Evolutionary conservation across 2,329 filamentous ascomycete species (phyloP).

Genomic region (Tolypocladium sp.): DNA sequence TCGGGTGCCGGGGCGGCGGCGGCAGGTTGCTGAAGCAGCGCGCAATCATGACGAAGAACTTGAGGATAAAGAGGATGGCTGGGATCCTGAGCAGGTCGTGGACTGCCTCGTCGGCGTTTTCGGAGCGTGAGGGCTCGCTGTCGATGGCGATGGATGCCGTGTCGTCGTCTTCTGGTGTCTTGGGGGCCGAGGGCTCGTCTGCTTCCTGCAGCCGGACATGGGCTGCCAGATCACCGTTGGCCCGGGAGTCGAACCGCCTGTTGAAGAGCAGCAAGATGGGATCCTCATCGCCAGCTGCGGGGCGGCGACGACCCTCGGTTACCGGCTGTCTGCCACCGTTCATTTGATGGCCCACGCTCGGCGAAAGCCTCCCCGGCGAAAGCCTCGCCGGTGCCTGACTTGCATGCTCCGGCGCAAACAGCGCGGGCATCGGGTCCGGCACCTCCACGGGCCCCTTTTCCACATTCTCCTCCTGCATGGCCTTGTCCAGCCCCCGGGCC

Average conservation of each 20-base stretch:
- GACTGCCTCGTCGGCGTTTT: background rate
- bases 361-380: background rate
- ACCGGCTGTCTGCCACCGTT: background rate
- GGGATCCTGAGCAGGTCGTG: background rate
- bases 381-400: background rate
- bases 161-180: background rate
- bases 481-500: background rate
- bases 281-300: background rate
- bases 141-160: background rate
- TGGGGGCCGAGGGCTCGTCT: background rate
- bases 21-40: background rate
- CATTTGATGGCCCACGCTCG: background rate
- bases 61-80: slow-evolving; percentile 1
- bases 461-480: slow-evolving; percentile 3
- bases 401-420: background rate
- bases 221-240: background rate
- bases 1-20: background rate
- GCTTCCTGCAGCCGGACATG: background rate
- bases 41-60: background rate
- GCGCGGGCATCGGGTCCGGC: slow-evolving; percentile 1
- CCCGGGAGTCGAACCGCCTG: background rate
- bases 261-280: background rate
- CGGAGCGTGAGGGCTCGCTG: background rate
- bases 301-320: background rate
- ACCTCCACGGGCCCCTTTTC: slow-evolving; percentile 1